These are phyloP conservation scores for Cubamyces lactineus DNA, from an alignment of 768 basidiomycete genomes.

Conservation along the genomic window DNA sequence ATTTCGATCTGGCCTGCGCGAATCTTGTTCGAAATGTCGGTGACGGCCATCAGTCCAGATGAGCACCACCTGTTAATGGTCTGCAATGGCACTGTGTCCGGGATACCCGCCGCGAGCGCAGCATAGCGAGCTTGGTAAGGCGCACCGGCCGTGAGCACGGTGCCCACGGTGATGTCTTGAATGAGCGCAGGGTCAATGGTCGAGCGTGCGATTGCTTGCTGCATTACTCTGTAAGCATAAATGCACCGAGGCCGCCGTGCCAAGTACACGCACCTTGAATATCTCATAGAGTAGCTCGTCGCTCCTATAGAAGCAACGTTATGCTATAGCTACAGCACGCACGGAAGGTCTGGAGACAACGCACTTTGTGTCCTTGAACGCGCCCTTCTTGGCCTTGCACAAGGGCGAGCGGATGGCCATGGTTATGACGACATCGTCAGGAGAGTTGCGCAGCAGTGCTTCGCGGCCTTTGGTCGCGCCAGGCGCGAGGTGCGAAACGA, in stretches of 20 bases:
- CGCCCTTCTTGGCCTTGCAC: slow-evolving; percentile 78
- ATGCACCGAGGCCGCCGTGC: slow-evolving; percentile 24
- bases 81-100: slow-evolving; percentile 75
- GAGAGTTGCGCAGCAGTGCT: slow-evolving; percentile 57
- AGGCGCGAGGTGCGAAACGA: slow-evolving; percentile 58
- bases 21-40: slow-evolving; percentile 76
- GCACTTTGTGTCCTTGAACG: slow-evolving; percentile 68
- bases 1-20: slow-evolving; percentile 78
- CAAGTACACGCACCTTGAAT: slow-evolving; percentile 56
- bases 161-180: slow-evolving; percentile 82
- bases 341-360: slow-evolving; percentile 26
- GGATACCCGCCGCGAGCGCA: slow-evolving; percentile 79
- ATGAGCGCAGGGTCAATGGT: slow-evolving; percentile 65
- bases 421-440: slow-evolving; percentile 83
- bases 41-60: slow-evolving; percentile 84
- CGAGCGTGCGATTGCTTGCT: slow-evolving; percentile 64
- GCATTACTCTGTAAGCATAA: slow-evolving; percentile 6
- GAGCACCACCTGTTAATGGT: slow-evolving; percentile 83
- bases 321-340: background rate
- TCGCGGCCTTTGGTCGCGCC: slow-evolving; percentile 48
- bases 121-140: slow-evolving; percentile 75
- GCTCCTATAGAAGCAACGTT: slow-evolving; percentile 45
- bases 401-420: slow-evolving; percentile 78
- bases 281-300: slow-evolving; percentile 84
- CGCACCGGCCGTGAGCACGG: slow-evolving; percentile 65